Conservation (phyloP, 768 basidiomycete species). For the Collybia mongolica region DNA sequence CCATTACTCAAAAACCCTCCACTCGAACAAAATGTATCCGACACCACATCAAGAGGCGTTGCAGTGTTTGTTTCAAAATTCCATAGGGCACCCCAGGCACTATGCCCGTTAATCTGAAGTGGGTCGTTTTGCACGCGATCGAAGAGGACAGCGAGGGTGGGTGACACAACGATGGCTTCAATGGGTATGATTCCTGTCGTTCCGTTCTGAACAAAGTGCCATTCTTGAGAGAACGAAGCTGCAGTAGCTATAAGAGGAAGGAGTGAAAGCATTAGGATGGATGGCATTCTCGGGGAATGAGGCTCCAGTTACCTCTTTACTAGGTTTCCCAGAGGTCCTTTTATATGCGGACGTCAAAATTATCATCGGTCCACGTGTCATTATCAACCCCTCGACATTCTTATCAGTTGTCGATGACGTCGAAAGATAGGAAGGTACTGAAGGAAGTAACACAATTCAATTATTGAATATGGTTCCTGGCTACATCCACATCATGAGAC, state of each 20-base stretch:
- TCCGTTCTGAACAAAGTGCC: constrained; percentile 2
- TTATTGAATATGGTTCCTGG: too few species aligned
- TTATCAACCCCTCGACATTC: too few species aligned
- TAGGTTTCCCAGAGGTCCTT: too few species aligned
- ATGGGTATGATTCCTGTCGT: constrained; percentile 1
- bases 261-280: too few species aligned
- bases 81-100: neutral
- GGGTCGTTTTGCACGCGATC: neutral
- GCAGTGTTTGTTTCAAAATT: neutral
- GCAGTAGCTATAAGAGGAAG: neutral
- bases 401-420: too few species aligned
- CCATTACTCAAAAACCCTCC: neutral
- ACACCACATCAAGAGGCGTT: neutral
- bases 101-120: neutral
- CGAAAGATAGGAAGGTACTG: too few species aligned
- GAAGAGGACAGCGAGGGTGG: neutral
- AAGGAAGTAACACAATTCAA: too few species aligned
- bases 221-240: neutral
- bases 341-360: too few species aligned
- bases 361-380: too few species aligned
- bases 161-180: constrained; percentile 1
- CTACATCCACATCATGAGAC: too few species aligned
- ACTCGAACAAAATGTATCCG: neutral
- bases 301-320: too few species aligned
- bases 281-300: too few species aligned